These are phyloP conservation scores for Alopecurus myosuroides DNA, from an alignment of 176 grass and related monocot species.

Conservation along the genomic window DNA sequence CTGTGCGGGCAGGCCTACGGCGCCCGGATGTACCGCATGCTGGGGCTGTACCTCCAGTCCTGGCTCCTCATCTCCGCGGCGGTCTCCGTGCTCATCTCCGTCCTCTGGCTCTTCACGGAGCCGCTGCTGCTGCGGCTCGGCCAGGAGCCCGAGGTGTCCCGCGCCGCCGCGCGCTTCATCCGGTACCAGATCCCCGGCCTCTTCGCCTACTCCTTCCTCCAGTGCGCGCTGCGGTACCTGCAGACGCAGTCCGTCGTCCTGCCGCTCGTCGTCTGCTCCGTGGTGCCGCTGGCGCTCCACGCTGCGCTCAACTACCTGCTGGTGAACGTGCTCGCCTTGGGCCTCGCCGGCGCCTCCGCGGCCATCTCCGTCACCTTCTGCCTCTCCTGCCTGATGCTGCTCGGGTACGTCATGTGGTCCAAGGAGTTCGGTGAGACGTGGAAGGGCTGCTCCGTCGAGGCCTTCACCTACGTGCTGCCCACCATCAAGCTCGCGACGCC, in stretches of 20 bases:
- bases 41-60: constrained; percentile 83
- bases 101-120: constrained; percentile 72
- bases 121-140: constrained; percentile 48
- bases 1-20: constrained; percentile 85
- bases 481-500: constrained; percentile 73
- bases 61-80: constrained; percentile 45
- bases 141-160: constrained; percentile 59
- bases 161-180: constrained; percentile 50
- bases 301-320: constrained; percentile 43
- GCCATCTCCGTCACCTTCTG: constrained; percentile 48
- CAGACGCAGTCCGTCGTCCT: constrained; percentile 64
- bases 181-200: constrained; percentile 49
- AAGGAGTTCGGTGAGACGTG: constrained; percentile 51
- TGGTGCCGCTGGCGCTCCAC: constrained; percentile 45
- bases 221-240: constrained; percentile 76
- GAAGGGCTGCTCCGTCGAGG: constrained; percentile 60
- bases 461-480: constrained; percentile 53
- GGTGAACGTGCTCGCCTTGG: constrained; percentile 51
- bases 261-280: constrained; percentile 72
- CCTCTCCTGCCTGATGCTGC: constrained; percentile 61
- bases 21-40: constrained; percentile 54
- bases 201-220: constrained; percentile 57
- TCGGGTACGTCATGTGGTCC: constrained; percentile 41
- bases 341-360: constrained; percentile 44
- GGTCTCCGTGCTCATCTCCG: constrained; percentile 50